These are phyloP conservation scores for Thermothielavioides terrestris DNA, from an alignment of 495 filamentous ascomycete genomes.

Conservation along the genomic window DNA sequence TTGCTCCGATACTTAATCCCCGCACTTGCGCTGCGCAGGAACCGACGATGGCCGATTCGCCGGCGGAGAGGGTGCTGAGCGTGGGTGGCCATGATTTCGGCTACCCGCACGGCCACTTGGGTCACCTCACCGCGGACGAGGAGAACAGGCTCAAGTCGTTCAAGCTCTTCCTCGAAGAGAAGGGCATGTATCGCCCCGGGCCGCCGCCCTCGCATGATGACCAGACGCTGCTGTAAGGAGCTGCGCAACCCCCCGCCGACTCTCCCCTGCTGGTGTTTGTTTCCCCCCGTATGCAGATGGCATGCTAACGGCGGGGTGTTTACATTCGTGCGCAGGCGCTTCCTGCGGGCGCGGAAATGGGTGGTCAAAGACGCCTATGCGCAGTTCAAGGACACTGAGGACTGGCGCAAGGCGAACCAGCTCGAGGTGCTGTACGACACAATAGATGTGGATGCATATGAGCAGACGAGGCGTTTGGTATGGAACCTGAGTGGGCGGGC, in stretches of 20 bases:
- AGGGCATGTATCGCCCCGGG: constrained; percentile 55
- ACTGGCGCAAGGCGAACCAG: constrained; percentile 73
- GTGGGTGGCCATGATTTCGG: constrained; percentile 36
- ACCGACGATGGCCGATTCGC: constrained; percentile 2
- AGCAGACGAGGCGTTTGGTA: constrained; percentile 67
- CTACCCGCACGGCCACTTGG: constrained; percentile 59
- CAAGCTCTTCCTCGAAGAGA: constrained; percentile 55
- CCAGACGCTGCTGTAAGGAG: constrained; percentile 66
- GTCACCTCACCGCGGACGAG: constrained; percentile 62
- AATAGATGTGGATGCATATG: constrained; percentile 74
- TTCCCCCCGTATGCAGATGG: too few relatives aligned
- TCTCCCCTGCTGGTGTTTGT: background rate
- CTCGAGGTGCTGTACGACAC: constrained; percentile 66
- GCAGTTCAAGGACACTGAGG: constrained; percentile 84
- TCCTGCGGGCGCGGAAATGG: constrained; percentile 70
- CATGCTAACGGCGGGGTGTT: background rate
- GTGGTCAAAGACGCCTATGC: constrained; percentile 61
- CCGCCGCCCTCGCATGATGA: constrained; percentile 62
- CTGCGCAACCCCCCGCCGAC: background rate
- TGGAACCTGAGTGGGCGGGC: constrained; percentile 12
- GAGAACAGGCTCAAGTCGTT: constrained; percentile 56
- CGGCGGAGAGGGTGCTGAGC: constrained; percentile 17
- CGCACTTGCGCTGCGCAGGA: background rate
- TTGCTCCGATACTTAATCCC: background rate
- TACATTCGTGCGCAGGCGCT: constrained; percentile 48